phyloP scores from a whole-genome alignment of 345 rosid species.

The Orychophragmus violaceus region DNA sequence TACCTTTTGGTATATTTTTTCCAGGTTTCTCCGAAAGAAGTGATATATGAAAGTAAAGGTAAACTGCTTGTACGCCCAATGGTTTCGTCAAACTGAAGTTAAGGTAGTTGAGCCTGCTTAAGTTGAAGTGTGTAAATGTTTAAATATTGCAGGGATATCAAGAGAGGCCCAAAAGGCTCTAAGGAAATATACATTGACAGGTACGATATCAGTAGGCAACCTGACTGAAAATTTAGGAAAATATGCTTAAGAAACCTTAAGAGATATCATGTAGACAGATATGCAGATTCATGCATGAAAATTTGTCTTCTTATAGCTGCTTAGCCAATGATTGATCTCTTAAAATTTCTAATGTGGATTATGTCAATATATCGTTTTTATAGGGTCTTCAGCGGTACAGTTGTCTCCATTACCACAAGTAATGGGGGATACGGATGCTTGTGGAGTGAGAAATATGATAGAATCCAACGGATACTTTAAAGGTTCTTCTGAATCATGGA shows the following conservation, averaged over 20 bases:
- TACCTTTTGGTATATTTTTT: constrained; percentile 14
- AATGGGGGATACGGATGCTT: constrained; percentile 47
- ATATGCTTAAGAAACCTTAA: background rate
- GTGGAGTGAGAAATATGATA: constrained; percentile 61
- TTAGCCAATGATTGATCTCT: background rate
- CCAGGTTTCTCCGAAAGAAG: constrained; percentile 92
- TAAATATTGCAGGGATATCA: constrained; percentile 62
- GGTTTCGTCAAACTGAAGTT: constrained; percentile 2
- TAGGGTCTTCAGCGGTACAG: constrained; percentile 58
- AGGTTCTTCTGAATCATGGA: constrained; percentile 52
- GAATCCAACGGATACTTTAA: constrained; percentile 61
- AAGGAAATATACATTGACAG: constrained; percentile 62
- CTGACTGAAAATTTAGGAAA: background rate
- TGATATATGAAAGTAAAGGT: constrained; percentile 79
- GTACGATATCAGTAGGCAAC: constrained; percentile 30
- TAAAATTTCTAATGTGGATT: background rate
- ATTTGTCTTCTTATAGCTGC: background rate
- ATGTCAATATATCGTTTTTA: background rate
- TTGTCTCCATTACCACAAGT: constrained; percentile 47
- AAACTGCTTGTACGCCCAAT: constrained; percentile 15
- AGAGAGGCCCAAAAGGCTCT: constrained; percentile 79
- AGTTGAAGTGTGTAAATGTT: background rate
- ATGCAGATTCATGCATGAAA: background rate
- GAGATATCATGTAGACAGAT: background rate
- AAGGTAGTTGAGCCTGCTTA: background rate